Base-by-base conservation (phyloP, 2,329 filamentous ascomycete species). In the Penicillium oxalicum region DNA sequence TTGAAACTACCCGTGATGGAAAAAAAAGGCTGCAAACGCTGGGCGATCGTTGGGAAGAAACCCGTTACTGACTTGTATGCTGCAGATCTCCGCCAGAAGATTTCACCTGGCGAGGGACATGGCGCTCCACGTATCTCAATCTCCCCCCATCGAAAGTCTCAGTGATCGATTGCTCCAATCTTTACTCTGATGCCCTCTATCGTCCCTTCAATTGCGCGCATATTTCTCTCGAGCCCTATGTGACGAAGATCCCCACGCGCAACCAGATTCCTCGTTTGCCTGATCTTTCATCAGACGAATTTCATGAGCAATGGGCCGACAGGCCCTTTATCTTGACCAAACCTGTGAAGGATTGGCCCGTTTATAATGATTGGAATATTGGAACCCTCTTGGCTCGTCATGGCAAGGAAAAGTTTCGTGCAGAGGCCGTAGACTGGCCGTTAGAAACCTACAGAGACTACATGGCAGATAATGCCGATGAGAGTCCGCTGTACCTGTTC, bases 351-450 rank as follows among this genome's bases (percentile, higher is more conserved):
- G 66, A 80, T 52, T 97, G 93, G 91, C 87, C 88, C 1, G 83
- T 85, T 1, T 90, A 80, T 67, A 75, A 77, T 34, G 73, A 79
- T 27, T 97, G 91, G 91, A 84, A 80, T 3, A 77, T 86, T 9
- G 77, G 85, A n/a, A 70, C 70, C 8, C 76, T 97, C 1, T 72
- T 86, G 0, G 61, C 74, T n/a, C 73, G 76, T 51, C 89, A 90
- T 64, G 74, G 77, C 0, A 70, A 83, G 43, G 77, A 85, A 2
- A 77, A 80, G 44, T 96, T 97, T 69, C 82, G 89, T 36, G 91
- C 91, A 8, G 93, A 97, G 75, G 87, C 90, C 0, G 91, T 97
- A 4, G 89, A 96, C 70, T 97, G 91, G 91, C 81, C 84, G 0
- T 79, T 95, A 53, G 74, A 77, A n/a, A 87, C 81, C 0, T 97